Percentiles rank a stretch among this genome's conserved stretches.
Conservation (phyloP, 2,329 filamentous ascomycete species). For the Dothiorella sarmentorum region DNA sequence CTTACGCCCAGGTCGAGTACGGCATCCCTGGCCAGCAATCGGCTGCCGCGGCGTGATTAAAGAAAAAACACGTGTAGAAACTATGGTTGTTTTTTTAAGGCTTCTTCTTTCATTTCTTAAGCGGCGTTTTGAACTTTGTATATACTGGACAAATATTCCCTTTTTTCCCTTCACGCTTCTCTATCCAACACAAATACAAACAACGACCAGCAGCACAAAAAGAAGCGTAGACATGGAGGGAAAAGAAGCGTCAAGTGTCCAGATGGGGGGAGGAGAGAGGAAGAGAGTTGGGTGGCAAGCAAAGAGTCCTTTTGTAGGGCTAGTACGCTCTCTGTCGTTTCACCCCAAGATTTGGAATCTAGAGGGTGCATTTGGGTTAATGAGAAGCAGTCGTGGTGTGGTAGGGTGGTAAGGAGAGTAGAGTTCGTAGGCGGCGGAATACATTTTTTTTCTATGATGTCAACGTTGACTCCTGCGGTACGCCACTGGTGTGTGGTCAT, state of each 20-base stretch:
- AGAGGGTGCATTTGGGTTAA: no score
- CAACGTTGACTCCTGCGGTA: neutral
- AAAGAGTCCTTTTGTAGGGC: no score
- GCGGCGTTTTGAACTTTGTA: constrained; percentile 11
- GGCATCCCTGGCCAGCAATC: constrained; percentile 27
- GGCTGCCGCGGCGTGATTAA: constrained; percentile 18
- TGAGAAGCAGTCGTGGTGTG: no score
- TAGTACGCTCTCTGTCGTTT: no score
- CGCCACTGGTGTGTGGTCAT: no score
- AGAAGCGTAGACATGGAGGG: neutral
- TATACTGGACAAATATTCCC: constrained; percentile 16
- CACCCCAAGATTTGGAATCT: no score
- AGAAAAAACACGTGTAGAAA: neutral
- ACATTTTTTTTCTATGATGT: neutral
- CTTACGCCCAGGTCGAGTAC: constrained; percentile 41
- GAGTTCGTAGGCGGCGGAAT: neutral
- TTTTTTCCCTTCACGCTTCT: neutral
- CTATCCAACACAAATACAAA: neutral
- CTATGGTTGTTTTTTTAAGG: neutral
- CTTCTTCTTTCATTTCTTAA: neutral
- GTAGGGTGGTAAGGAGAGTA: neutral
- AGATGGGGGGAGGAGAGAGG: neutral
- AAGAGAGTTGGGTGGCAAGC: neutral
- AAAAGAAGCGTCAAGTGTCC: neutral
- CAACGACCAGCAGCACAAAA: neutral